Conservation (phyloP, 495 filamentous ascomycete genomes). For the Talaromyces wortmannii region DNA sequence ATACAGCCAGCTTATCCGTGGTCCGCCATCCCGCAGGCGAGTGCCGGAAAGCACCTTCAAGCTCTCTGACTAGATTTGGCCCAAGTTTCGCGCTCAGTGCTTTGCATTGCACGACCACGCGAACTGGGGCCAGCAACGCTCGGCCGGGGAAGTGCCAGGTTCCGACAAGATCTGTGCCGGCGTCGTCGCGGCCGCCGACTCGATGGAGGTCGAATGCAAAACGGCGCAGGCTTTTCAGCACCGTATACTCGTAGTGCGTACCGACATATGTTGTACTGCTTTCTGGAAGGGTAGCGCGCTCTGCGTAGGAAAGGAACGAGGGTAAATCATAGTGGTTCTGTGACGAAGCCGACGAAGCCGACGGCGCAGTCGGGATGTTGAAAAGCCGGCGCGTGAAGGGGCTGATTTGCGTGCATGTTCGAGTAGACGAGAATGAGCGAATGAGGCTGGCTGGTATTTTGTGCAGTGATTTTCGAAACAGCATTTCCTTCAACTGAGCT, state of each 20-base stretch:
- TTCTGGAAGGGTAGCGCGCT: slow-evolving; percentile 30
- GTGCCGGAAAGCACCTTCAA: slow-evolving; percentile 72
- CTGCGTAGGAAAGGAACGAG: slow-evolving; percentile 67
- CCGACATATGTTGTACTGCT: slow-evolving; percentile 36
- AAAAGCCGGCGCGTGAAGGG: slow-evolving; percentile 35
- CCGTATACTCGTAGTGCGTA: slow-evolving; percentile 67
- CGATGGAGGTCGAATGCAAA: slow-evolving; percentile 63
- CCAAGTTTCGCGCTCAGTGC: slow-evolving; percentile 44
- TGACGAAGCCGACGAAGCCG: slow-evolving; percentile 40
- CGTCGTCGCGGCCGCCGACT: slow-evolving; percentile 67
- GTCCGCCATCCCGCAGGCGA: slow-evolving; percentile 64
- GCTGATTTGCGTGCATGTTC: slow-evolving; percentile 11
- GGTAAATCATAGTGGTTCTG: slow-evolving; percentile 57
- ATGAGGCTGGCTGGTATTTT: background rate
- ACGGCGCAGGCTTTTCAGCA: slow-evolving; percentile 49
- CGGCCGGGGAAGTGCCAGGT: slow-evolving; percentile 59
- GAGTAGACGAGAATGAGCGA: slow-evolving; percentile 13
- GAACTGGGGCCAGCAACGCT: slow-evolving; percentile 32
- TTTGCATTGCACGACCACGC: slow-evolving; percentile 81
- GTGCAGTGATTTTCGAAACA: background rate
- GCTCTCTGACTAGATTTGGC: slow-evolving; percentile 69
- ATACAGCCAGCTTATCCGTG: slow-evolving; percentile 51
- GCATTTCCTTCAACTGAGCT: background rate
- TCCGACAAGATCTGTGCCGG: slow-evolving; percentile 79
- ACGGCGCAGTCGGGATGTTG: slow-evolving; percentile 26